Base-by-base conservation (phyloP, 164 flowering plant genomes). In the grape (Vitis vinifera) region DNA sequence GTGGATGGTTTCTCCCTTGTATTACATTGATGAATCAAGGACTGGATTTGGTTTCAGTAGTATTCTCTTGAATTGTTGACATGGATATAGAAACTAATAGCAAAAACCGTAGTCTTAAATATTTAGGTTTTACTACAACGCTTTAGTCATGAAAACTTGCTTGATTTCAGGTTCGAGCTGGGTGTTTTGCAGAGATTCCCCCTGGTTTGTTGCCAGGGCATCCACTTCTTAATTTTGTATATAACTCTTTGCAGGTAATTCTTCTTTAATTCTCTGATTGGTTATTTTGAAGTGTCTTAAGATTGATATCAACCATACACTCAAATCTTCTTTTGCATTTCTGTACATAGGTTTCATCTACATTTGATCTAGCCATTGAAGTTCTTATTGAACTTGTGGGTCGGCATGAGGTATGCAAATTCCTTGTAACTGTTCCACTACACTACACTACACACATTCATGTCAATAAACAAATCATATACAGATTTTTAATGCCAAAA, bases 361-460 rank as follows among this genome's bases (percentile, higher is more conserved):
- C 96, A 68, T 90, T 91, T 88, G 98, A 92, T 68, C 58, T 89
- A 69, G 95, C 97, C 59, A 79, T 89, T 75, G 97, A 94, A 81
- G 97, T 94, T 81, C 95, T 94, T 56, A 82, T 84, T 73, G 97
- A 94, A 79, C 91, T 94, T 66, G 91, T 87, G 71, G 84, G 86
- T 74, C 86, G 90, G 51, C 88, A 94, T 79, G 95, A 92, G 97
- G 98, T 92, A 86, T 80, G 82, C 30, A 69, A 13, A 11, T 72
- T 17, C 66, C 27, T 23, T 30, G 9, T 50, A 10, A 52, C 27
- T 19, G 62, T 37, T 59, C 17, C 51, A 31, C 30, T 55, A 37
- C 44, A 37, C 4, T 12, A 19, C 58, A 65, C 49, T 68, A 37
- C 8, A 37, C 7, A 37, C 44, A 37, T 37, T 3, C 44, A 6